Evolutionary conservation across 768 basidiomycete genomes (phyloP), one percentile per base, ranked within the genome.

Genomic region (Exsudoporus frostii): DNA sequence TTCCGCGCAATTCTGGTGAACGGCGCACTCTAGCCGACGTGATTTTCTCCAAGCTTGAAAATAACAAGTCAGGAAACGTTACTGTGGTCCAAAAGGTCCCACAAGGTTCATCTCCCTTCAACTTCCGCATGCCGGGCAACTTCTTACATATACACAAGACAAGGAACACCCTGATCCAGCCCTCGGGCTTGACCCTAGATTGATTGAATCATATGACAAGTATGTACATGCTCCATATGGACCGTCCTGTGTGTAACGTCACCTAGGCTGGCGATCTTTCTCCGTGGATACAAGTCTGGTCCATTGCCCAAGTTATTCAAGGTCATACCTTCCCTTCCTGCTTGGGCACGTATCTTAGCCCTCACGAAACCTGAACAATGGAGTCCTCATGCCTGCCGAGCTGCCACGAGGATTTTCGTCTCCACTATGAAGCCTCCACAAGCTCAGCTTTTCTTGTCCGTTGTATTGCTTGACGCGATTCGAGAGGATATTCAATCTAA

Each of bases 261-360:
- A 50, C 22, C 25, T 66, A 98, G 96, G 75, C 80, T 98, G 49
- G 97, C 93, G 17, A 71, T 80, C 54, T 84, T 95, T 55, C 80
- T 99, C 30, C 85, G 81, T 39, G 85, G 86, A 51, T 98, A 99
- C 76, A 92, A 89, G 63, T 94, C 94, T 14, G 95, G 95, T 1
- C 86, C 94, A 1, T 80, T 99, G 1, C 97, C 97, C 29, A 98
- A 98, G 74, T 79, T 94, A 4, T 95, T 99, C 84, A 99, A 99
- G 77, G 89, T 99, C 56, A 90, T 99, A 42, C 97, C 97, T 20
- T 89, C 95, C 11, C 84, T 98, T 24, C 90, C 92, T 4, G 86
- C 90, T 55, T 99, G 97, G 97, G 94, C 95, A 10, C 89, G 93
- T 44, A 85, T 98, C 57, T 83, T 99, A 40, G 92, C 95, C 25